Evolutionary conservation across 352 stramenopile genomes (phyloP).

Genomic region (Phytopythium kandeliae): DNA sequence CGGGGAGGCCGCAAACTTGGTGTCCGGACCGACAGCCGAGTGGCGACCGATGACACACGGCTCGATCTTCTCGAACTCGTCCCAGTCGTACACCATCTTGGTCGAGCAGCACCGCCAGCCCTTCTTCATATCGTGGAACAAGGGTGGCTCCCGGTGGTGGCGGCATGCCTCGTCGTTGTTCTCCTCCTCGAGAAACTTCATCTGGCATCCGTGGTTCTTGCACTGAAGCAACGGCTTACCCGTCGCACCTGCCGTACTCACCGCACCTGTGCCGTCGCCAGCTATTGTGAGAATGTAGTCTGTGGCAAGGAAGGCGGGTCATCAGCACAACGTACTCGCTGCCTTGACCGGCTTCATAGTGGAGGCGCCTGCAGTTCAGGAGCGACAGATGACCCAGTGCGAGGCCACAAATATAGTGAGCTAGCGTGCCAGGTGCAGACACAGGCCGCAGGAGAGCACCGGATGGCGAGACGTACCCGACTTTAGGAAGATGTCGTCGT

Average conservation of each 20-base stretch:
- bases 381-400: neutral
- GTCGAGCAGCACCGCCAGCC: constrained; percentile 87
- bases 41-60: constrained; percentile 65
- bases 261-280: constrained; percentile 8
- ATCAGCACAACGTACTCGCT: constrained; percentile 16
- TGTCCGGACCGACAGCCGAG: constrained; percentile 57
- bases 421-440: no score
- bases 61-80: constrained; percentile 91
- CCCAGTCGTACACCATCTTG: constrained; percentile 94
- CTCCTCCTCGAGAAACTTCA: constrained; percentile 75
- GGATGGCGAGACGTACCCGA: constrained; percentile 10
- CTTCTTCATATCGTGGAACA: constrained; percentile 91
- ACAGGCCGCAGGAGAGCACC: neutral
- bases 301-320: neutral
- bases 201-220: constrained; percentile 83
- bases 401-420: no score
- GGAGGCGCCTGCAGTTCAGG: constrained; percentile 19
- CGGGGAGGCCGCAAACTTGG: constrained; percentile 75
- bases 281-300: neutral
- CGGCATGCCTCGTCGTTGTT: constrained; percentile 74
- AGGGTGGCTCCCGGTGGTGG: constrained; percentile 72
- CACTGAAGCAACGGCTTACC: constrained; percentile 62
- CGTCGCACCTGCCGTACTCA: constrained; percentile 5
- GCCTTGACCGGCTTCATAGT: constrained; percentile 45
- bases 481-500: constrained; percentile 85